phyloP scores from a whole-genome alignment of 345 rosid genomes.

The Punica granatum region DNA sequence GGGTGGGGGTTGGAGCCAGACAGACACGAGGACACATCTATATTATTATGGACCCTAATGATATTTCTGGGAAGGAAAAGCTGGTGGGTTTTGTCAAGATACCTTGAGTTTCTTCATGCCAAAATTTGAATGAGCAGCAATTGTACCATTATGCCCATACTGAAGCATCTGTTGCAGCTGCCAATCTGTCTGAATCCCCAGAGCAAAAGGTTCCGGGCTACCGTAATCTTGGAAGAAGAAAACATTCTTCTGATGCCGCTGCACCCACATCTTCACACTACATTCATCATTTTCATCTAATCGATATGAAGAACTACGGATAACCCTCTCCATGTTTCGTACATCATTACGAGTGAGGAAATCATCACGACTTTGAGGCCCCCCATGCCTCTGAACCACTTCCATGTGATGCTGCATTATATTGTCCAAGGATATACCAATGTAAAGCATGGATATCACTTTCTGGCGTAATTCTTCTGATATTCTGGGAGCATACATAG shows the following conservation, averaged over 20 bases:
- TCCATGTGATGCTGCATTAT: constrained; percentile 43
- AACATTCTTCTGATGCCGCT: constrained; percentile 38
- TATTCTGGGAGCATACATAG: constrained; percentile 54
- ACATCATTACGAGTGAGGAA: constrained; percentile 49
- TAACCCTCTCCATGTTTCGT: constrained; percentile 44
- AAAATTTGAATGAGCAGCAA: constrained; percentile 40
- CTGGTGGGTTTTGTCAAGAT: no score
- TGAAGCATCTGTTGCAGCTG: constrained; percentile 51
- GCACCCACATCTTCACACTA: constrained; percentile 42
- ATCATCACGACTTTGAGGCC: constrained; percentile 53
- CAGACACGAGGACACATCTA: no score
- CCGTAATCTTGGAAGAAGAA: constrained; percentile 39
- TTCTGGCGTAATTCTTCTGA: constrained; percentile 49
- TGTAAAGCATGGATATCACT: constrained; percentile 44
- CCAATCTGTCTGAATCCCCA: constrained; percentile 58
- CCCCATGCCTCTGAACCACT: constrained; percentile 40
- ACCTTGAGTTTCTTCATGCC: constrained; percentile 54
- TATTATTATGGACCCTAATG: no score
- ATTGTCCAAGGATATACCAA: constrained; percentile 41
- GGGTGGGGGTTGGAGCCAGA: no score
- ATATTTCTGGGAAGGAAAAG: no score
- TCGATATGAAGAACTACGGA: constrained; percentile 34
- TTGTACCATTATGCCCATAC: constrained; percentile 32
- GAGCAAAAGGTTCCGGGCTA: constrained; percentile 26
- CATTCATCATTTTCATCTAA: constrained; percentile 30